These are phyloP conservation scores for Acanthamoeba royreba DNA, from an alignment of 208 protist genomes.

Conservation along the genomic window DNA sequence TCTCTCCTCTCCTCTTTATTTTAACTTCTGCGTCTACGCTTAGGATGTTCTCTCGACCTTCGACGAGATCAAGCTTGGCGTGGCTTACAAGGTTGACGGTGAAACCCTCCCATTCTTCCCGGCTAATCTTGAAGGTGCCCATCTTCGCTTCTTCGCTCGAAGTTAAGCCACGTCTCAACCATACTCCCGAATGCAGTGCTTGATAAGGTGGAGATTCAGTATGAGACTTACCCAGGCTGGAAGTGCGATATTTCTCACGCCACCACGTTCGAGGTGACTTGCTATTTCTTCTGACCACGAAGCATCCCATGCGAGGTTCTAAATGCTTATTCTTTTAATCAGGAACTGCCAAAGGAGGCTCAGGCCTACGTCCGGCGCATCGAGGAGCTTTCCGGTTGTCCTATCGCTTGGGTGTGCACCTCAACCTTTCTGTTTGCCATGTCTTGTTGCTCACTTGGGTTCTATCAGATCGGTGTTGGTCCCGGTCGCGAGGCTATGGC, in stretches of 20 bases:
- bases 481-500: constrained; percentile 24
- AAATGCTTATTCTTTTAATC: background rate
- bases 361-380: constrained; percentile 57
- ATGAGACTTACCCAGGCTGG: constrained; percentile 79
- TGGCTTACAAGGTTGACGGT: constrained; percentile 58
- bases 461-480: background rate
- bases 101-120: constrained; percentile 18
- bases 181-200: too few species aligned
- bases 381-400: constrained; percentile 53
- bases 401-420: constrained; percentile 38
- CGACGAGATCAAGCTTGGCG: constrained; percentile 69
- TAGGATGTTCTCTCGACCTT: constrained; percentile 12
- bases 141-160: constrained; percentile 56
- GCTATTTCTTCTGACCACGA: background rate
- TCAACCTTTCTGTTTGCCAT: background rate
- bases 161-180: background rate
- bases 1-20: background rate
- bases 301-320: background rate
- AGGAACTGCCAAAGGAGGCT: constrained; percentile 44
- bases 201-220: constrained; percentile 70
- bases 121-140: background rate
- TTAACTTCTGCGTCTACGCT: background rate
- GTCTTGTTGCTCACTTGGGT: background rate
- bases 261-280: constrained; percentile 19
- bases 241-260: constrained; percentile 68